Evolutionary conservation across 2,329 filamentous ascomycete genomes (phyloP).

Genomic region (Aspergillus sp.): DNA sequence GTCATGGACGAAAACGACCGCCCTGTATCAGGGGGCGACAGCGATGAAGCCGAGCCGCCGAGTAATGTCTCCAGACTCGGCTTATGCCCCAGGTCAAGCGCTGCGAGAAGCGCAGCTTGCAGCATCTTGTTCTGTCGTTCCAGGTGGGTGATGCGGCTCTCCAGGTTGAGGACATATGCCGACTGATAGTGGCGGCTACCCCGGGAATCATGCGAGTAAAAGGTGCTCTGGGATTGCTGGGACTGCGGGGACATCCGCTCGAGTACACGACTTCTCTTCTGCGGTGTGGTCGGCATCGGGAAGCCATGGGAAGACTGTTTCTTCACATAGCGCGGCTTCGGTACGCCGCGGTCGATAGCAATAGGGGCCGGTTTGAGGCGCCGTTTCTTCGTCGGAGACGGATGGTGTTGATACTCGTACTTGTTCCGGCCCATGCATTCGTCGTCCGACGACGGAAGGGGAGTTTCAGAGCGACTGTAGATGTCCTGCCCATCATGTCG

Average conservation of each 20-base stretch:
- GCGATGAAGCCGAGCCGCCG: constrained; percentile 20
- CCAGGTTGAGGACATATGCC: constrained; percentile 26
- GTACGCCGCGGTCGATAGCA: constrained; percentile 4
- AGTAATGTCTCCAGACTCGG: constrained; percentile 27
- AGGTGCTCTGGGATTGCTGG: constrained; percentile 21
- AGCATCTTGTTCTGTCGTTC: constrained; percentile 45
- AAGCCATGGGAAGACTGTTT: constrained; percentile 10
- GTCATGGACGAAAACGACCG: constrained; percentile 18
- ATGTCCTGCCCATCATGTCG: constrained; percentile 14
- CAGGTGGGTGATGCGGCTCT: constrained; percentile 38
- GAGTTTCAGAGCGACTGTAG: constrained; percentile 26
- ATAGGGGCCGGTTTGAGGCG: constrained; percentile 11
- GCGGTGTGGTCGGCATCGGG: constrained; percentile 22
- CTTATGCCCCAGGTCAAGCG: constrained; percentile 37
- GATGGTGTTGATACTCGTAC: constrained; percentile 9
- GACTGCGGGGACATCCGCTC: constrained; percentile 26
- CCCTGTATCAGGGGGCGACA: constrained; percentile 16
- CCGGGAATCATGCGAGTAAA: constrained; percentile 20
- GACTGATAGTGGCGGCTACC: constrained; percentile 14
- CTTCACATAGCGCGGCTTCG: constrained; percentile 5
- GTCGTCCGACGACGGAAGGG: constrained; percentile 42
- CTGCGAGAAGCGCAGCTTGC: constrained; percentile 41
- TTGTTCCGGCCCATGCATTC: constrained; percentile 28
- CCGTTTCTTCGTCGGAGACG: constrained; percentile 9
- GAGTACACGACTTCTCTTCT: constrained; percentile 14